Evolutionary conservation across 2,329 filamentous ascomycete species (phyloP).

Genomic region (Aspergillus pseudoterreus): DNA sequence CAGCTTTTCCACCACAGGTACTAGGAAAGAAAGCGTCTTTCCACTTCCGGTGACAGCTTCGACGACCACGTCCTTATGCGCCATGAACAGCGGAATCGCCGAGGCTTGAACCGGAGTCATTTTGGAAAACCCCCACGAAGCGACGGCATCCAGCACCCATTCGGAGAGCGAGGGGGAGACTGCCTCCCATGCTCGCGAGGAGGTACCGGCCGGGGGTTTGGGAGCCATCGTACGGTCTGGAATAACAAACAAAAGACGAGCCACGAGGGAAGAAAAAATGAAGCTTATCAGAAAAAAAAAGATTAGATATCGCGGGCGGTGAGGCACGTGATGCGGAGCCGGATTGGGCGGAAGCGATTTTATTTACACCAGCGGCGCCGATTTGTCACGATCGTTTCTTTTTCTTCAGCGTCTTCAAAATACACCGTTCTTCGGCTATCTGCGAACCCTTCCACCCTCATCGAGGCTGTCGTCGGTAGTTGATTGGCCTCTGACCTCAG

Average conservation of each 20-base stretch:
- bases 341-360: constrained; percentile 12
- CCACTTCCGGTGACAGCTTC: constrained; percentile 90
- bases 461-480: neutral
- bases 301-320: constrained; percentile 33
- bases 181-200: constrained; percentile 62
- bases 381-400: neutral
- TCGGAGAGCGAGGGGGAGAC: constrained; percentile 67
- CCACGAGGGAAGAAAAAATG: neutral
- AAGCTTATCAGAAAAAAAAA: constrained; percentile 10
- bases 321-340: constrained; percentile 8
- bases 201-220: constrained; percentile 42
- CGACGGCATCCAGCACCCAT: constrained; percentile 83
- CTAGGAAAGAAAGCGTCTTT: constrained; percentile 81
- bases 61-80: constrained; percentile 88
- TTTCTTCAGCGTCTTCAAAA: neutral
- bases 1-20: constrained; percentile 79
- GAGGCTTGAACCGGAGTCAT: constrained; percentile 96
- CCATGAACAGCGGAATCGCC: constrained; percentile 81
- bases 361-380: neutral
- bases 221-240: constrained; percentile 24
- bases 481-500: constrained; percentile 7
- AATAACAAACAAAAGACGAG: neutral
- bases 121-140: constrained; percentile 77
- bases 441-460: neutral
- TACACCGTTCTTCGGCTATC: neutral